phyloP scores from a whole-genome alignment of 2,329 filamentous ascomycete genomes.

The Penicillium vulpinum region DNA sequence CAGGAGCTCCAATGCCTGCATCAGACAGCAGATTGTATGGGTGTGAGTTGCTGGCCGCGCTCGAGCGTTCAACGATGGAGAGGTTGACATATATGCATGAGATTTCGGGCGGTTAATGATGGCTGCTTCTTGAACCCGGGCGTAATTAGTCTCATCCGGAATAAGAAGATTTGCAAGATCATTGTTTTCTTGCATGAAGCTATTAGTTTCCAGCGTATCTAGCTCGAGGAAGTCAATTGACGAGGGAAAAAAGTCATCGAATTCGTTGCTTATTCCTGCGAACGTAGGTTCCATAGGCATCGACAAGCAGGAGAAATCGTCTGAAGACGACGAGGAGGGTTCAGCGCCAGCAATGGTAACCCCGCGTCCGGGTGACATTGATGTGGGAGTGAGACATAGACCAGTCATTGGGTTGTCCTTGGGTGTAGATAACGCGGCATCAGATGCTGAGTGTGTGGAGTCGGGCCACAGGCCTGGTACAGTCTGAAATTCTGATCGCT shows the following conservation, averaged over 20 bases:
- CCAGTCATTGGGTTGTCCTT: neutral
- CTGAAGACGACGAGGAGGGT: neutral
- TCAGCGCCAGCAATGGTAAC: neutral
- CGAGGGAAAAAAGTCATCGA: neutral
- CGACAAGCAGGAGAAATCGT: neutral
- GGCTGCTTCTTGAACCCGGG: neutral
- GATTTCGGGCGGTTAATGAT: neutral
- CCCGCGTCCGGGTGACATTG: neutral
- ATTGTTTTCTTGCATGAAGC: neutral
- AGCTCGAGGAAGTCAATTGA: neutral
- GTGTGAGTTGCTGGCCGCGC: neutral
- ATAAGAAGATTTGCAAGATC: neutral
- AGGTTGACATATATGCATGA: neutral
- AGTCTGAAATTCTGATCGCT: neutral
- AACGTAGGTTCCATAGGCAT: neutral
- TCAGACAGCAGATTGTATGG: neutral
- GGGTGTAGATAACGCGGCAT: neutral
- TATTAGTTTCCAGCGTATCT: neutral
- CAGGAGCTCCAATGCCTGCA: neutral
- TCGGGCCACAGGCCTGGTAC: neutral
- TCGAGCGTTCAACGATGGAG: neutral
- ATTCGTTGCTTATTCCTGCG: neutral
- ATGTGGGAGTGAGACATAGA: neutral
- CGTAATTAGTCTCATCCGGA: neutral
- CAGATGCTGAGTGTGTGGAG: neutral